Base-by-base conservation (phyloP, 2,329 filamentous ascomycete genomes). In the Beauveria pseudobassiana region DNA sequence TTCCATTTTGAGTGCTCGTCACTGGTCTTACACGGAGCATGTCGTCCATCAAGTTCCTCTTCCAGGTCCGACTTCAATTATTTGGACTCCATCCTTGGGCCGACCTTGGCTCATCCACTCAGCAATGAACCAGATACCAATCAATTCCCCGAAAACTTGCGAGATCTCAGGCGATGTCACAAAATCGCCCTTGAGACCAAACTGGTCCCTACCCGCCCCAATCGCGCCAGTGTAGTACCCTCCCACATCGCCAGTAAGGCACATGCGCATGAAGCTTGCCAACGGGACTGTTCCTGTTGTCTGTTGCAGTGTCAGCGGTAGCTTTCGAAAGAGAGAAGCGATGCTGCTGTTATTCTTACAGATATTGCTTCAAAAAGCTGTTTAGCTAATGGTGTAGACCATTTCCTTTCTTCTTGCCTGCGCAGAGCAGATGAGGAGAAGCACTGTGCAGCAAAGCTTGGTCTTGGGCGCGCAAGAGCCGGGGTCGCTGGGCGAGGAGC, bases 181-280 rank as follows among this genome's bases (percentile, higher is more conserved):
- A 71, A 99, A 99, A 75, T 99, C 95, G 28, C 95, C 95, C 70
- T 91, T 90, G 61, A 84, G 79, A n/a, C 95, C 95, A 69, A 99
- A 99, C 65, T 93, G 93, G 71, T 97, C 93, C 52, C 87, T 84
- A 22, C 83, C 87, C 63, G 85, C 76, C 10, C 82, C 81, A 49
- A 87, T 82, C 26, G 86, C 84, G 5, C 88, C 85, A 0, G 92
- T 98, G 76, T 99, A 99, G 78, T 99, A 99, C 59, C 95, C 95
- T 63, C 91, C 92, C 45, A 91, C 77, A 64, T 95, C 90, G 12
- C 90, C 90, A 1, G 95, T 99, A 65, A 99, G 84, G 73, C 93
- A 97, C 87, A 98, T 96, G 72, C 95, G 93, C 95, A 99, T 99
- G 74, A 93, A 99, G 58, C 91, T 88, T 5, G 95, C 93, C 64